These are phyloP conservation scores for Arabidopsis thaliana DNA, from an alignment of 345 rosid genomes.

Conservation along the genomic window DNA sequence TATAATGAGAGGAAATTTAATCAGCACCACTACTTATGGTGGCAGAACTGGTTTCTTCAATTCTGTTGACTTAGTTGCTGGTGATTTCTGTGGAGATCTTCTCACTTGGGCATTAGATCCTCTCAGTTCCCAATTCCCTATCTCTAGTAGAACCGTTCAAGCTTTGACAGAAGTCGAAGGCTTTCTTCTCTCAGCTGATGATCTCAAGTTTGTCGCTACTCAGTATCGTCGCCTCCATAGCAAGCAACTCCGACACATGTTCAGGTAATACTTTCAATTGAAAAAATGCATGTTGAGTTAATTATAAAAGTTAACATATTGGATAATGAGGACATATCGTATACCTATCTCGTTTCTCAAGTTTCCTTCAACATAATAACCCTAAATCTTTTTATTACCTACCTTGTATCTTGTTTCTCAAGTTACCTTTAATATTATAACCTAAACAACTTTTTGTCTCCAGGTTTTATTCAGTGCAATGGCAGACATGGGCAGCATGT, in stretches of 20 bases:
- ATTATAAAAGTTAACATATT: neutral
- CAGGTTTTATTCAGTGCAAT: slow-evolving; percentile 49
- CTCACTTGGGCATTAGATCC: slow-evolving; percentile 62
- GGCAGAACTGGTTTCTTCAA: slow-evolving; percentile 49
- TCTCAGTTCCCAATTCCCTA: slow-evolving; percentile 44
- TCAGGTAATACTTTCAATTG: slow-evolving; percentile 16
- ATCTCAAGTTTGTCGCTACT: slow-evolving; percentile 45
- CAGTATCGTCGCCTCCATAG: slow-evolving; percentile 48
- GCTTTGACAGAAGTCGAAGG: slow-evolving; percentile 52
- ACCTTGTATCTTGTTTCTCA: slow-evolving; percentile 14
- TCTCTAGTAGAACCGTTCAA: slow-evolving; percentile 45
- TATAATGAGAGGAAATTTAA: slow-evolving; percentile 46
- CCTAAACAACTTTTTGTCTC: neutral
- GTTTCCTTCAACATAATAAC: neutral
- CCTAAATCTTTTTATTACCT: neutral
- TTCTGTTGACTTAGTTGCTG: slow-evolving; percentile 17
- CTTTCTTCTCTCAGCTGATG: slow-evolving; percentile 48
- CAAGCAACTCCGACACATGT: slow-evolving; percentile 48
- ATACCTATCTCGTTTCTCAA: neutral
- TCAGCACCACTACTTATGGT: slow-evolving; percentile 46
- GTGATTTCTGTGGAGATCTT: slow-evolving; percentile 52
- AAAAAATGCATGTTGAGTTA: neutral
- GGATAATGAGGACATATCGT: no score
- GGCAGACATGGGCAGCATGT: slow-evolving; percentile 50
- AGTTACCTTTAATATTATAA: neutral